Base-by-base conservation (phyloP, 139 green algal species). In the Chlorokybus atmophyticus region DNA sequence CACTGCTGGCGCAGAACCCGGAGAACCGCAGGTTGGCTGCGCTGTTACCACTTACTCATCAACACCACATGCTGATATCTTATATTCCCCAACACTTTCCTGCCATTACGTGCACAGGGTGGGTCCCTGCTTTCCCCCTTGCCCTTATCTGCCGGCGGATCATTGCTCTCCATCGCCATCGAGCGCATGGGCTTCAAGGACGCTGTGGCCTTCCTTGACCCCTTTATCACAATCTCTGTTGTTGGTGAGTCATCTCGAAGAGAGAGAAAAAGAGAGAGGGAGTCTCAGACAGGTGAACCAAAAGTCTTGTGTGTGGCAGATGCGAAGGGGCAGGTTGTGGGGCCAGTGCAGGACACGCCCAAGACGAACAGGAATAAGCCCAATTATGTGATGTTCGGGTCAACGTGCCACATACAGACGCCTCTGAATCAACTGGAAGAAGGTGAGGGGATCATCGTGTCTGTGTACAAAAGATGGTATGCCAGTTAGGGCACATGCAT, bases 141-240 rank as follows among this genome's bases (percentile, higher is more conserved):
- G 10, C 10, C 14, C 10, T 14, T 44, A 14, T 10, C 10, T 10
- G 14, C 14, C 35, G 51, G 51, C 19, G 51, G 51, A 6, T 6
- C 24, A 26, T 50, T 41, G 41, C 42, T 72, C 5, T 50, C 2
- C 44, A 52, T 66, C 26, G 48, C 21, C 3, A 60, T 72, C 26
- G 59, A 74, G 1, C 76, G 73, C 24, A 81, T 78, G 64, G 65
- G 68, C n/a, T 69, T 83, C 54, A 86, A 83, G 49, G 79, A 79
- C 35, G 72, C 72, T 0, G 50, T 31, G 5, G 29, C 8, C 4
- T 77, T 76, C 52, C 48, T 57, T 1, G 68, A 82, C 49, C 76
- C 79, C 2, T 69, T 54, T n/a, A 42, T 84, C 10, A 57, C 62
- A 2, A 42, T 85, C 17, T 50, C 14, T 23, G 10, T 58, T 5